Percentiles rank a stretch among this genome's conserved stretches.
Conservation (phyloP, 305 asterid species). For the Salvia sclarea region DNA sequence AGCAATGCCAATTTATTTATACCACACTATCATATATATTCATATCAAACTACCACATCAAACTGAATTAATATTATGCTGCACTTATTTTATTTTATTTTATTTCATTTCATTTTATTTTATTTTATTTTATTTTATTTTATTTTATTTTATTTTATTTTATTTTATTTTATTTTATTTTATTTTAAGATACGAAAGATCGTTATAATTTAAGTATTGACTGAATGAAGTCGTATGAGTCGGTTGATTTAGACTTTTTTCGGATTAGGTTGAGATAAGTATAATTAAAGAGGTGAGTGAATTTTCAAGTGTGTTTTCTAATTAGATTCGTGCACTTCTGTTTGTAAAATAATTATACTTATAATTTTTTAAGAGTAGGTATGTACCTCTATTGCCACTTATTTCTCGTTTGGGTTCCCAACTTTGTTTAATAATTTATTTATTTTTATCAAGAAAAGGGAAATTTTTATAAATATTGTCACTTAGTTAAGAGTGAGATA, state of each 20-base stretch:
- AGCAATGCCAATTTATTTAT: not conserved
- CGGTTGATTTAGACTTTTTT: slow-evolving; percentile 15
- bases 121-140: too few species aligned
- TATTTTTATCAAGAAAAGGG: too few species aligned
- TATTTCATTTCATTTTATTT: too few species aligned
- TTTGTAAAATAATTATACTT: not conserved
- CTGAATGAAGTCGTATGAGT: not conserved
- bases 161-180: too few species aligned
- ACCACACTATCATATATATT: not conserved
- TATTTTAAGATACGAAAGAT: not conserved
- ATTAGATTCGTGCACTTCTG: not conserved
- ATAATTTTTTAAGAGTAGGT: not conserved
- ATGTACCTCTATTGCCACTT: not conserved
- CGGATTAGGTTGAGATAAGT: not conserved
- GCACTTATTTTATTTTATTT: too few species aligned
- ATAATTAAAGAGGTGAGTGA: not conserved
- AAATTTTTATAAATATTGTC: too few species aligned
- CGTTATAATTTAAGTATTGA: not conserved
- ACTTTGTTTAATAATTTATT: too few species aligned
- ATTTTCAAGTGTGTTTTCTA: not conserved
- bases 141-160: too few species aligned
- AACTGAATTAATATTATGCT: slow-evolving; percentile 19
- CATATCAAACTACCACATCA: slow-evolving; percentile 32
- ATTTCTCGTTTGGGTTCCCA: not conserved
- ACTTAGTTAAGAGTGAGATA: too few species aligned